Evolutionary conservation across 106 monocot species (phyloP).

Genomic region (Apostasia shenzhenica): DNA sequence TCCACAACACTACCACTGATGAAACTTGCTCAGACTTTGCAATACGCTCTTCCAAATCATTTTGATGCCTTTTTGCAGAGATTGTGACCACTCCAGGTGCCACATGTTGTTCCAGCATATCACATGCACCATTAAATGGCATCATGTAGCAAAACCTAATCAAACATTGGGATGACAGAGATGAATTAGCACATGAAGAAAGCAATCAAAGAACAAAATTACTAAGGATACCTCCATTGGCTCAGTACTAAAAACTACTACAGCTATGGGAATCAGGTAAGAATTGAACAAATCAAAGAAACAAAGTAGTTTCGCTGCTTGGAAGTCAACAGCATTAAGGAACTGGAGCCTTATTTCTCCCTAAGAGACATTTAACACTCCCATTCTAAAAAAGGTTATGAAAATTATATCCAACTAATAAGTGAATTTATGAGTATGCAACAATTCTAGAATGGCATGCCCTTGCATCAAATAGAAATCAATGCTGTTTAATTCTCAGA

Average conservation of each 20-base stretch:
- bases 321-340: background rate
- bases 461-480: no score
- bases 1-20: no score
- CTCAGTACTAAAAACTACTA: background rate
- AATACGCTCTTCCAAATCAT: conserved; percentile 3
- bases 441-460: no score
- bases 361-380: no score
- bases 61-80: conserved; percentile 26
- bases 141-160: conserved; percentile 70
- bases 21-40: conserved; percentile 3
- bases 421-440: no score
- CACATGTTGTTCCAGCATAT: conserved; percentile 38
- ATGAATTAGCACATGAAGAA: no score
- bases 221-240: background rate
- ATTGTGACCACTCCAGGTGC: conserved; percentile 32
- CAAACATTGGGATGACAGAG: background rate
- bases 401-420: no score
- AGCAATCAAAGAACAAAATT: background rate
- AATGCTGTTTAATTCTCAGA: no score
- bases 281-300: no score
- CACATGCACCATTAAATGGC: conserved; percentile 57
- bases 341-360: background rate
- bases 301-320: no score
- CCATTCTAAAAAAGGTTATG: no score
- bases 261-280: background rate